Percentiles rank a stretch among this genome's conserved stretches.
Conservation (phyloP, 345 rosid species). For the Sonneratia caseolaris region DNA sequence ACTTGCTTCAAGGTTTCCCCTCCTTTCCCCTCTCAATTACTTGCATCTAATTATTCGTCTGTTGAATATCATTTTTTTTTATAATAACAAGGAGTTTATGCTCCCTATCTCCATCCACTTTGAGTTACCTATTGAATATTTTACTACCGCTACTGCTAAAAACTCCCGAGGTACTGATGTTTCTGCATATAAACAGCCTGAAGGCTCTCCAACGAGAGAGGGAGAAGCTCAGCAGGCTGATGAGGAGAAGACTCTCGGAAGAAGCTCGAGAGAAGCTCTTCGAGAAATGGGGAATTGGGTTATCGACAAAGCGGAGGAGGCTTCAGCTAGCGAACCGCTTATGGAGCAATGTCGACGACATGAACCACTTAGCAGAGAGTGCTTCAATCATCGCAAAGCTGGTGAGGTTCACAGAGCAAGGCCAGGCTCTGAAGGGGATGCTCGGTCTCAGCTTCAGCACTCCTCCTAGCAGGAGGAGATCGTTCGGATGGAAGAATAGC, state of each 20-base stretch:
- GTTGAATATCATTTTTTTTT: not conserved
- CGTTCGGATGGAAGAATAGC: constrained; percentile 69
- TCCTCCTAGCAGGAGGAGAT: constrained; percentile 37
- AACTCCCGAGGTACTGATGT: not conserved
- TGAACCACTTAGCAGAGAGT: constrained; percentile 51
- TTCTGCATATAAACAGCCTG: constrained; percentile 30
- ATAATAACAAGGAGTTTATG: too few species aligned
- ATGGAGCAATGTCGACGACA: constrained; percentile 62
- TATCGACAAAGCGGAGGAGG: constrained; percentile 68
- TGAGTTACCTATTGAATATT: not conserved
- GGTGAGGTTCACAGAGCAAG: constrained; percentile 68
- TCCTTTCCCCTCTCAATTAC: constrained; percentile 7
- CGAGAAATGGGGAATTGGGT: constrained; percentile 62
- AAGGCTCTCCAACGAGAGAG: constrained; percentile 70
- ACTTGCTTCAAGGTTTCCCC: constrained; percentile 56
- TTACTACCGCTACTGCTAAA: not conserved
- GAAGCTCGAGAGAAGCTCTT: constrained; percentile 61
- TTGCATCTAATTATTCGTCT: too few species aligned
- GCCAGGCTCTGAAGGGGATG: constrained; percentile 71
- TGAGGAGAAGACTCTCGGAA: constrained; percentile 56
- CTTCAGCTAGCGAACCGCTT: constrained; percentile 57
- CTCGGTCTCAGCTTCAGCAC: constrained; percentile 85
- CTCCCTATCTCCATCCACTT: too few species aligned
- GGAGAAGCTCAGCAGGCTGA: constrained; percentile 69
- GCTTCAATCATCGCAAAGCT: constrained; percentile 75